These are phyloP conservation scores for Thinopyrum obtusiflorum DNA, from an alignment of 202 grass and related monocot genomes.

Conservation along the genomic window DNA sequence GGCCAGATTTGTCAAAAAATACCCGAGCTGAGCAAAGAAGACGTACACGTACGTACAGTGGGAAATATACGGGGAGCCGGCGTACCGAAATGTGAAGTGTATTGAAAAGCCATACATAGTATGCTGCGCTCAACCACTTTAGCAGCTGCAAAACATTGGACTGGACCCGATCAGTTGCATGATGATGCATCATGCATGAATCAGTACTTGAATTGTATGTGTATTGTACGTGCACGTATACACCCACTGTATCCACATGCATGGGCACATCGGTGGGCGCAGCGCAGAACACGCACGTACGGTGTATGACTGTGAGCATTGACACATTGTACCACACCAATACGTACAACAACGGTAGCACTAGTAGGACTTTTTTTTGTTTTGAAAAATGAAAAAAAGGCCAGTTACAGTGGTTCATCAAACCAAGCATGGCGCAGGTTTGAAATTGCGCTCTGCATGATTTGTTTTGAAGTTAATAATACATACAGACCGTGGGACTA, in stretches of 20 bases:
- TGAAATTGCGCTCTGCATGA: no score
- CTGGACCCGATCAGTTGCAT: not conserved
- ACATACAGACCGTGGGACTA: no score
- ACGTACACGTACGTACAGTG: not conserved
- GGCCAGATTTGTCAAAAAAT: no score
- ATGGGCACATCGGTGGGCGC: not conserved
- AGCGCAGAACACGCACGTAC: not conserved
- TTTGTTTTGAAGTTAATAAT: no score
- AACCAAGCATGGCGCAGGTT: no score
- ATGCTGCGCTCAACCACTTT: not conserved
- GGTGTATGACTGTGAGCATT: no score
- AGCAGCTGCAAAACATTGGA: not conserved
- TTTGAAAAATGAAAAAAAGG: no score
- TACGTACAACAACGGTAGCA: no score
- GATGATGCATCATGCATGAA: not conserved
- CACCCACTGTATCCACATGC: not conserved
- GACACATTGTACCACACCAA: no score
- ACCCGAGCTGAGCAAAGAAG: not conserved
- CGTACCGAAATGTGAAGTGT: not conserved
- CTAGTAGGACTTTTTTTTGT: no score
- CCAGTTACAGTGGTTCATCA: no score
- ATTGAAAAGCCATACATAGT: not conserved
- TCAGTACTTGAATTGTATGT: not conserved
- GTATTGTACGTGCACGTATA: not conserved
- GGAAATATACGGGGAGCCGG: not conserved